phyloP scores from a whole-genome alignment of 1,139 yeast genomes.

The Candida glucosophila region DNA sequence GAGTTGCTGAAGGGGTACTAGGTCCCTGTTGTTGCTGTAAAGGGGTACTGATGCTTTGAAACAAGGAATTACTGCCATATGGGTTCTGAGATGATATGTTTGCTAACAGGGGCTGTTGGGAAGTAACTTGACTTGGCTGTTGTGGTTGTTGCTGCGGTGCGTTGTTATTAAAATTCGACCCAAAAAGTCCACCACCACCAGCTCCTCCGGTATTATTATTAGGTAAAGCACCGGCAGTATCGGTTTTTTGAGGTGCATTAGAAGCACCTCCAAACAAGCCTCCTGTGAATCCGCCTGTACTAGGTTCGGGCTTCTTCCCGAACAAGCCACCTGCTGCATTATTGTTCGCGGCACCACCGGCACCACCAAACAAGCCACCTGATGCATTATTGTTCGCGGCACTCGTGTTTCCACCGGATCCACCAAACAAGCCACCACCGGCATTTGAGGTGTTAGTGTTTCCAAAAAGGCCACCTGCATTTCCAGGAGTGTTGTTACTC shows the following conservation, averaged over 20 bases:
- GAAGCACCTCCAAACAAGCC: conserved; percentile 22
- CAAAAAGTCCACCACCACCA: conserved; percentile 16
- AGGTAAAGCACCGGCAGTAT: conserved; percentile 10
- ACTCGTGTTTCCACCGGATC: too few species aligned
- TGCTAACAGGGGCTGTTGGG: conserved; percentile 24
- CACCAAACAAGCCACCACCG: too few species aligned
- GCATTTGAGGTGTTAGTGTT: conserved; percentile 8
- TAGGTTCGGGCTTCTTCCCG: conserved; percentile 20
- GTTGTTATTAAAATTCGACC: conserved; percentile 8
- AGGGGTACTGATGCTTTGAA: conserved; percentile 31
- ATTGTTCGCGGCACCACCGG: conserved; percentile 5
- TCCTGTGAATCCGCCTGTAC: conserved; percentile 7
- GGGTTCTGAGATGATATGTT: conserved; percentile 57
- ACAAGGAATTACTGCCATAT: conserved; percentile 63
- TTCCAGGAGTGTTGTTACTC: conserved; percentile 6
- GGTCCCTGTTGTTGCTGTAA: conserved; percentile 8
- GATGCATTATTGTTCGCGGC: too few species aligned
- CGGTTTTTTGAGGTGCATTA: conserved; percentile 2
- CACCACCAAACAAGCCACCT: conserved; percentile 12
- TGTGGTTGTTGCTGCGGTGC: conserved; percentile 6
- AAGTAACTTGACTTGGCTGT: too few species aligned
- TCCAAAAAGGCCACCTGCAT: conserved; percentile 29
- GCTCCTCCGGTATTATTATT: conserved; percentile 12
- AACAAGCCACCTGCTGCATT: conserved; percentile 25
- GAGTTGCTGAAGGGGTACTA: conserved; percentile 41